Conservation (phyloP, 2,329 filamentous ascomycete genomes). For the Alternaria longipes region DNA sequence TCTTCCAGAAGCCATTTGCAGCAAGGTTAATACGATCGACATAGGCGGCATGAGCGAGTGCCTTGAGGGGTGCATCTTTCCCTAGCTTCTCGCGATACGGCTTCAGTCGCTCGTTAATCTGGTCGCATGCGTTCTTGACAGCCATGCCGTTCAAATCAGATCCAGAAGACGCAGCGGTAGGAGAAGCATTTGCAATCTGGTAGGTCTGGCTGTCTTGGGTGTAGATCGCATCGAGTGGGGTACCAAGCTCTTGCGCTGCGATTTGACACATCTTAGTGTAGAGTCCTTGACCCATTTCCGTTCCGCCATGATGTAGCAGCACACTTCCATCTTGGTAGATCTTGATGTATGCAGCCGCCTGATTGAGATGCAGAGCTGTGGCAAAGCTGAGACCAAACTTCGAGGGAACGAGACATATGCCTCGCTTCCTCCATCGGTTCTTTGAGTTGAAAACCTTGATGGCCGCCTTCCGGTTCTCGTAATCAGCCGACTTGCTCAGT, state of each 20-base stretch:
- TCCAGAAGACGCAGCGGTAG: slow-evolving; percentile 91
- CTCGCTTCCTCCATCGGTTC: slow-evolving; percentile 93
- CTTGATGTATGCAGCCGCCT: slow-evolving; percentile 90
- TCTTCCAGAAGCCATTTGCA: slow-evolving; percentile 96
- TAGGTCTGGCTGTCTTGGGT: slow-evolving; percentile 91
- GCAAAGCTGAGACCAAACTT: slow-evolving; percentile 95
- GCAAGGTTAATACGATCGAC: slow-evolving; percentile 94
- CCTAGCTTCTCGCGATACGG: slow-evolving; percentile 88
- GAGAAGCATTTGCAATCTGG: slow-evolving; percentile 86
- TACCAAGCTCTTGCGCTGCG: slow-evolving; percentile 85
- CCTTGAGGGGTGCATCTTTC: slow-evolving; percentile 78
- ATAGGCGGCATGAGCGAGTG: slow-evolving; percentile 89
- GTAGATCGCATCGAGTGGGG: slow-evolving; percentile 82
- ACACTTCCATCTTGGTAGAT: slow-evolving; percentile 95
- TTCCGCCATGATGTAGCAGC: slow-evolving; percentile 91
- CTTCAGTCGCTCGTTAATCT: slow-evolving; percentile 83
- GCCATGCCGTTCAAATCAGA: slow-evolving; percentile 96
- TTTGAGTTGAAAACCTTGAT: slow-evolving; percentile 79
- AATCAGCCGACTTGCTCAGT: slow-evolving; percentile 77
- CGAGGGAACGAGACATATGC: slow-evolving; percentile 83
- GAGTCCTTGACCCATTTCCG: slow-evolving; percentile 95
- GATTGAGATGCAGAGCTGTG: slow-evolving; percentile 92
- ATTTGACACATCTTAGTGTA: slow-evolving; percentile 98
- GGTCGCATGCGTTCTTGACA: slow-evolving; percentile 87
- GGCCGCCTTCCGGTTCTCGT: slow-evolving; percentile 72